phyloP scores from a whole-genome alignment of 352 stramenopile genomes.

The Phytophthora pinifolia region DNA sequence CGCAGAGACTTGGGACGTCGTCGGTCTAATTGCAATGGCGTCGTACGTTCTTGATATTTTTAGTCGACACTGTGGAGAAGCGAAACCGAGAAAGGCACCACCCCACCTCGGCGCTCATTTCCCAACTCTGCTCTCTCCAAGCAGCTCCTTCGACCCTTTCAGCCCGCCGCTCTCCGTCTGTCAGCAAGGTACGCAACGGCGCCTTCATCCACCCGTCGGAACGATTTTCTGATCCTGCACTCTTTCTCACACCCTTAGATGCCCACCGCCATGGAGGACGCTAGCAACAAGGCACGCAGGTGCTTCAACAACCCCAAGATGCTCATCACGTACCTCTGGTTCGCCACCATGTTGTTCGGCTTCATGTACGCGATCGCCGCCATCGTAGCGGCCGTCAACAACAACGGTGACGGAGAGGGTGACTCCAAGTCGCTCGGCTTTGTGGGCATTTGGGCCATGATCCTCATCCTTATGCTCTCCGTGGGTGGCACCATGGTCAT shows the following conservation, averaged over 20 bases:
- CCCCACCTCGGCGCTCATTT: conserved; percentile 9
- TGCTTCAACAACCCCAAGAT: conserved; percentile 84
- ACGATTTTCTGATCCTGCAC: conserved; percentile 6
- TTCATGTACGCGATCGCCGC: conserved; percentile 87
- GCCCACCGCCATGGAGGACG: conserved; percentile 54
- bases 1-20: conserved; percentile 8
- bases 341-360: conserved; percentile 79
- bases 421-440: conserved; percentile 84
- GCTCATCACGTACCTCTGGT: conserved; percentile 86
- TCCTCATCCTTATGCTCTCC: conserved; percentile 78
- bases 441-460: conserved; percentile 82
- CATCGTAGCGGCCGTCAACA: conserved; percentile 84
- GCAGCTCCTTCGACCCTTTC: conserved; percentile 3
- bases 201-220: not conserved
- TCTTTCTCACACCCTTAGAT: conserved; percentile 32
- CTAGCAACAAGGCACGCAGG: conserved; percentile 56
- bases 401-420: conserved; percentile 56
- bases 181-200: conserved; percentile 14
- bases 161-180: conserved; percentile 2
- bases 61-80: conserved; percentile 7
- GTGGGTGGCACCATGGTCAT: conserved; percentile 88
- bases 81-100: conserved; percentile 29
- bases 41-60: conserved; percentile 17
- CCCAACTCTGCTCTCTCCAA: conserved; percentile 22
- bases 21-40: not conserved